Evolutionary conservation across 108 stramenopile genomes (phyloP).

Genomic region (Cyclotella distinguenda): DNA sequence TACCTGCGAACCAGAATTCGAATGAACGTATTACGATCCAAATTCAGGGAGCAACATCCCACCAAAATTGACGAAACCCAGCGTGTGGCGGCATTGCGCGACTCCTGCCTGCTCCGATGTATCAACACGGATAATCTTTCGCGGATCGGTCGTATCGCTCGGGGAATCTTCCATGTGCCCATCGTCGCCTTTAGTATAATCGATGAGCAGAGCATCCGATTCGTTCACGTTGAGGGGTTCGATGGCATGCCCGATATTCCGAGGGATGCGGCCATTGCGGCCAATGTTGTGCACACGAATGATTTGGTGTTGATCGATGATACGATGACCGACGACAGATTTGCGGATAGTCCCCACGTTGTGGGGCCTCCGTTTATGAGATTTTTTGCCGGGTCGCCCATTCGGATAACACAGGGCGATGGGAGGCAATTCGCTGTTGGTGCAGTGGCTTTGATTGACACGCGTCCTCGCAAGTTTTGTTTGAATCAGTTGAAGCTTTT

Average conservation of each 20-base stretch:
- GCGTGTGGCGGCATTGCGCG: background rate
- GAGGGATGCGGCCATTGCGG: slow-evolving; percentile 65
- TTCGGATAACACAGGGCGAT: background rate
- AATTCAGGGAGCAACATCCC: slow-evolving; percentile 1
- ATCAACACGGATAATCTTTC: slow-evolving; percentile 1
- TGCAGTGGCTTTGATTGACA: slow-evolving; percentile 6
- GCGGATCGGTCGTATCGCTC: slow-evolving; percentile 10
- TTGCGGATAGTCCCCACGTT: slow-evolving; percentile 69
- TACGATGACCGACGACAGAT: slow-evolving; percentile 63
- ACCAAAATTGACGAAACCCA: slow-evolving; percentile 1
- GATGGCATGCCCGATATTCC: slow-evolving; percentile 42
- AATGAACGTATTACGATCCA: slow-evolving; percentile 12
- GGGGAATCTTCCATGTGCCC: slow-evolving; percentile 1
- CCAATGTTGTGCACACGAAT: slow-evolving; percentile 45
- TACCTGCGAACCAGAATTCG: slow-evolving; percentile 15
- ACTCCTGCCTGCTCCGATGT: slow-evolving; percentile 2
- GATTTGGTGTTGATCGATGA: slow-evolving; percentile 55
- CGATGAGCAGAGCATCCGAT: slow-evolving; percentile 44
- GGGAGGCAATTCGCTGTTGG: background rate
- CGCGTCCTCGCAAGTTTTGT: background rate
- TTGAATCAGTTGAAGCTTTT: slow-evolving; percentile 1
- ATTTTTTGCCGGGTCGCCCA: slow-evolving; percentile 65
- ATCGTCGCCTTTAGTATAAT: slow-evolving; percentile 18
- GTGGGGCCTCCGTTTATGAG: slow-evolving; percentile 59
- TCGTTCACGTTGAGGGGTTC: slow-evolving; percentile 45